Evolutionary conservation across 2,329 filamentous ascomycete genomes (phyloP), one percentile per base, ranked within the genome.

Genomic region (Reticulascus tulasneorum): DNA sequence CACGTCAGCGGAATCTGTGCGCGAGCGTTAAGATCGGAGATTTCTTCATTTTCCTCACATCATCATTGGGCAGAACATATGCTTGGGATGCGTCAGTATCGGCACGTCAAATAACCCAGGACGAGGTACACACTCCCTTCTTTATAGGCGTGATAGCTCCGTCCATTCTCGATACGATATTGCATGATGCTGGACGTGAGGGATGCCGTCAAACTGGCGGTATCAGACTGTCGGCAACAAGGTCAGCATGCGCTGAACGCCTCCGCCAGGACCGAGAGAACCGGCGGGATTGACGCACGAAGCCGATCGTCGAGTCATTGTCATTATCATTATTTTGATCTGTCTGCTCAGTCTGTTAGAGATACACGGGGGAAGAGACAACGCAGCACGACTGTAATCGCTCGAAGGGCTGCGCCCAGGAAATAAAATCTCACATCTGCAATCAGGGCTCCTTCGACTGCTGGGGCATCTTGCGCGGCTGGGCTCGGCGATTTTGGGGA

Each of bases 101-200:
- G 28, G 16, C 3, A 17, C 4, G 2, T 13, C 4, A n/a, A 10
- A 9, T 8, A 18, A 12, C 17, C 1, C 21, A 19, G 7, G 7
- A 15, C 5, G 2, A 6, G 3, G 15, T 6, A 26, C 42, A 23
- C 16, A 44, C 42, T 35, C 11, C 42, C 42, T 24, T 57, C 55
- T 16, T 55, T 54, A 28, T 51, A 62, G 1, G 59, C 47, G 31
- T 65, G 58, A 23, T 64, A 65, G 1, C 58, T 63, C 12, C 63
- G 47, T 2, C 61, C 61, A 37, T 65, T 62, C 36, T 66, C 64
- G n/a, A 54, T 49, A 5, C 60, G 57, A 42, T 57, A 59, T n/a
- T 52, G 45, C 29, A 55, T 40, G 28, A 66, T 63, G 36, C 60
- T 66, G 2, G 60, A 62, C 10, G 48, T 46, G 25, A 62, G 47